phyloP scores from a whole-genome alignment of 2,329 filamentous ascomycete species.

The Neonectria sp. region DNA sequence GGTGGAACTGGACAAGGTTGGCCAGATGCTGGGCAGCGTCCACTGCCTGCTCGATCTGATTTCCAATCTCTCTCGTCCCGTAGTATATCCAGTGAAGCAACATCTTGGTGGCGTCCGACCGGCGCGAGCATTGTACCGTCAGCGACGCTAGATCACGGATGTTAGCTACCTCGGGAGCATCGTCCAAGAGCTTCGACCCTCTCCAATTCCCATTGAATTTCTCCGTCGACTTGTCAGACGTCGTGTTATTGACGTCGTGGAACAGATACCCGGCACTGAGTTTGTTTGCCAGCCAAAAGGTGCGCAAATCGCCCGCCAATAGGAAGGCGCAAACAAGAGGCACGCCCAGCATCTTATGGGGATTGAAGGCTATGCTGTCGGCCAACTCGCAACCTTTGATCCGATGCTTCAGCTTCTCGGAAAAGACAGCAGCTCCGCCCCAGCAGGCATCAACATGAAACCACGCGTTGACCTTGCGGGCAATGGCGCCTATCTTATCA shows the following conservation, averaged over 20 bases:
- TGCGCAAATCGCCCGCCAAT: slow-evolving; percentile 1
- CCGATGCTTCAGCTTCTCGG: slow-evolving; percentile 4
- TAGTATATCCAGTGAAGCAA: slow-evolving; percentile 1
- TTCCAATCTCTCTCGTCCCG: not conserved
- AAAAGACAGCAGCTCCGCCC: not conserved
- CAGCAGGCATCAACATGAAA: slow-evolving; percentile 3
- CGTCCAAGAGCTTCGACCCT: slow-evolving; percentile 3
- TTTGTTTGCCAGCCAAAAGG: slow-evolving; percentile 2
- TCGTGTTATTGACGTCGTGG: not conserved
- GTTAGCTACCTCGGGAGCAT: slow-evolving; percentile 3
- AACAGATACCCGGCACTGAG: slow-evolving; percentile 3
- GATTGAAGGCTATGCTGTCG: not conserved
- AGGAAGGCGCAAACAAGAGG: slow-evolving; percentile 2
- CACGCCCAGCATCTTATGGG: slow-evolving; percentile 1
- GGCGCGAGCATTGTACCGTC: slow-evolving; percentile 7
- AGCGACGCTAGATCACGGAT: slow-evolving; percentile 11
- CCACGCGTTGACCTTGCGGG: slow-evolving; percentile 1
- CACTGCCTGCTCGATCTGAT: not conserved
- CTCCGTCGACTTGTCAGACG: not conserved
- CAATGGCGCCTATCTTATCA: slow-evolving; percentile 2
- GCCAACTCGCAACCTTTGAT: slow-evolving; percentile 1
- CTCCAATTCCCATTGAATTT: not conserved
- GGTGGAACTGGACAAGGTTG: slow-evolving; percentile 3
- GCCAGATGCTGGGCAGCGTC: not conserved
- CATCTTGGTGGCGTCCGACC: slow-evolving; percentile 1